phyloP scores from a whole-genome alignment of 2,329 filamentous ascomycete species.

The Sphaceloma murrayae region DNA sequence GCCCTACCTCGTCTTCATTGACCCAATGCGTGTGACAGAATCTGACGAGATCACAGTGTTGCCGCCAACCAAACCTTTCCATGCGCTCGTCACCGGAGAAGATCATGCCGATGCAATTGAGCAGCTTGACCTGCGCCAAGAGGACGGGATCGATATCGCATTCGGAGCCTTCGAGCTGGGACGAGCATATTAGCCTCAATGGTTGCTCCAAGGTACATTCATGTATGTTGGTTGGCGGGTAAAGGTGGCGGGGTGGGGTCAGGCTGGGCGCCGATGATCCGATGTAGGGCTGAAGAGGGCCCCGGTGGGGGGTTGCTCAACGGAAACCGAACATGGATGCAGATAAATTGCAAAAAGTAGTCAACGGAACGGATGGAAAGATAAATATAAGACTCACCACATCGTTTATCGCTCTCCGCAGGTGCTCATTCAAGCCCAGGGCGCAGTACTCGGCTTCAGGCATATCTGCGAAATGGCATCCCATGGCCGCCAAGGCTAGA shows the following conservation, averaged over 20 bases:
- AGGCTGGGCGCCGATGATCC: neutral
- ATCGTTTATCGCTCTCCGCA: constrained; percentile 18
- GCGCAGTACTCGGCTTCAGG: constrained; percentile 17
- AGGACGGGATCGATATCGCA: constrained; percentile 17
- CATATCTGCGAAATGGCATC: constrained; percentile 22
- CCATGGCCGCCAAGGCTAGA: constrained; percentile 26
- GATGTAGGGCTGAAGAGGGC: constrained; percentile 9
- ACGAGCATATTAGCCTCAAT: constrained; percentile 1
- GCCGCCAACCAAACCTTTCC: constrained; percentile 16
- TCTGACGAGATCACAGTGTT: constrained; percentile 14
- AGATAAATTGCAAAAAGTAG: constrained; percentile 3
- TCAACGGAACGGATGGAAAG: neutral
- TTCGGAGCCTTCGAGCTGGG: constrained; percentile 13
- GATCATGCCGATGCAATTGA: constrained; percentile 18
- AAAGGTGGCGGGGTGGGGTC: neutral
- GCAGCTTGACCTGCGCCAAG: constrained; percentile 18
- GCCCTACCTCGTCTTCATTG: constrained; percentile 14
- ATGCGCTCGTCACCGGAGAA: constrained; percentile 20
- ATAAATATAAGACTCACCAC: constrained; percentile 13
- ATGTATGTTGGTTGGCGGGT: constrained; percentile 1
- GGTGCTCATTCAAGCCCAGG: constrained; percentile 17
- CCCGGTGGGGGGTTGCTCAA: constrained; percentile 14
- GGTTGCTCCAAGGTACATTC: neutral
- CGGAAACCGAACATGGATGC: constrained; percentile 3
- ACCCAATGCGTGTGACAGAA: constrained; percentile 19